These are phyloP conservation scores for Lindgomyces ingoldianus DNA, from an alignment of 495 filamentous ascomycete genomes.

Conservation along the genomic window DNA sequence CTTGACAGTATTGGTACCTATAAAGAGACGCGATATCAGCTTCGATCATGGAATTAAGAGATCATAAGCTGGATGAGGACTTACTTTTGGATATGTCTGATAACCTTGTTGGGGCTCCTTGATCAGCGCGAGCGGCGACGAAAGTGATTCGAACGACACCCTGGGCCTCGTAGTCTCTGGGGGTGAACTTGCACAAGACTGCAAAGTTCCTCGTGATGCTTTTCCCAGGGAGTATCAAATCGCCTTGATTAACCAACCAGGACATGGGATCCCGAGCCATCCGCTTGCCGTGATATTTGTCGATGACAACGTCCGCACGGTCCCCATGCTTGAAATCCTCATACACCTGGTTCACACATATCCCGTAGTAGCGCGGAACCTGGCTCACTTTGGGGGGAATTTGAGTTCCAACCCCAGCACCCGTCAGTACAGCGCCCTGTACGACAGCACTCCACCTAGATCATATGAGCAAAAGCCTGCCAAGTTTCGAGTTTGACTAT, in stretches of 20 bases:
- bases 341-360: conserved; percentile 26
- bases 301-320: not conserved
- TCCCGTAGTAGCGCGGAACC: conserved; percentile 42
- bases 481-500: not conserved
- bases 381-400: conserved; percentile 21
- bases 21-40: not conserved
- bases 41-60: not conserved
- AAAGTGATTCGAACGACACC: not conserved
- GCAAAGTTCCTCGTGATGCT: not conserved
- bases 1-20: not conserved
- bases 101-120: not conserved
- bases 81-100: not conserved
- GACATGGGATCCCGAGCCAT: not conserved
- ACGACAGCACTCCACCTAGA: conserved; percentile 42
- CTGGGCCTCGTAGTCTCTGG: not conserved
- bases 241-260: conserved; percentile 2
- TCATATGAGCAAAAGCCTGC: not conserved
- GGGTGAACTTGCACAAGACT: not conserved
- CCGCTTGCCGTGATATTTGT: not conserved
- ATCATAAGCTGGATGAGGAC: not conserved
- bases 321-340: conserved; percentile 9
- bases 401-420: conserved; percentile 38
- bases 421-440: conserved; percentile 42
- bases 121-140: not conserved
- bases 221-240: not conserved